Conservation (phyloP, 768 basidiomycete genomes). For the Boletus pseudo-olivaceus region DNA sequence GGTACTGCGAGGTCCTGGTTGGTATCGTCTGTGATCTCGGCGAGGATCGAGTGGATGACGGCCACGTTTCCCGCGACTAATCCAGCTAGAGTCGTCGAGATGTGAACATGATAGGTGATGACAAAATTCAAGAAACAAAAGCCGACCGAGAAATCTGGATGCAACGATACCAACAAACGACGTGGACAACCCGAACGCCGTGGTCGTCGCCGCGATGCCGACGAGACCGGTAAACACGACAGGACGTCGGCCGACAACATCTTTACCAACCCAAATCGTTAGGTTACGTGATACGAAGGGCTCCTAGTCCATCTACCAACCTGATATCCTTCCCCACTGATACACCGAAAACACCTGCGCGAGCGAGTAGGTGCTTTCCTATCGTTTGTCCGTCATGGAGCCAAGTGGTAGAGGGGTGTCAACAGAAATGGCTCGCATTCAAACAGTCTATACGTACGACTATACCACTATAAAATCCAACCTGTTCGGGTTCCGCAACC, state of each 20-base stretch:
- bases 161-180: slow-evolving; percentile 47
- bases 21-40: slow-evolving; percentile 59
- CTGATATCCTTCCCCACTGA: slow-evolving; percentile 46
- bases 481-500: slow-evolving; percentile 50
- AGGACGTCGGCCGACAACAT: slow-evolving; percentile 57
- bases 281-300: not conserved
- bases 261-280: slow-evolving; percentile 25
- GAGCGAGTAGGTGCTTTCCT: slow-evolving; percentile 65
- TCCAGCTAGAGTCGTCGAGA: slow-evolving; percentile 42
- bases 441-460: slow-evolving; percentile 38
- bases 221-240: slow-evolving; percentile 51
- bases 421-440: not conserved
- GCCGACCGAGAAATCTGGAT: slow-evolving; percentile 49
- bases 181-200: slow-evolving; percentile 53
- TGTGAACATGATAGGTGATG: not conserved
- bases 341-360: slow-evolving; percentile 58
- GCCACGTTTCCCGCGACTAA: slow-evolving; percentile 58
- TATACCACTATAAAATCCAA: slow-evolving; percentile 66
- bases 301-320: not conserved
- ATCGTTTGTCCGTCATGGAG: not conserved
- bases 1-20: slow-evolving; percentile 60
- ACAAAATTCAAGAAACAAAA: not conserved
- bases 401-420: not conserved
- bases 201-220: slow-evolving; percentile 49
- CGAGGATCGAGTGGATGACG: slow-evolving; percentile 57